phyloP scores from a whole-genome alignment of 2,329 filamentous ascomycete genomes.

The Gaeumannomyces sp. region DNA sequence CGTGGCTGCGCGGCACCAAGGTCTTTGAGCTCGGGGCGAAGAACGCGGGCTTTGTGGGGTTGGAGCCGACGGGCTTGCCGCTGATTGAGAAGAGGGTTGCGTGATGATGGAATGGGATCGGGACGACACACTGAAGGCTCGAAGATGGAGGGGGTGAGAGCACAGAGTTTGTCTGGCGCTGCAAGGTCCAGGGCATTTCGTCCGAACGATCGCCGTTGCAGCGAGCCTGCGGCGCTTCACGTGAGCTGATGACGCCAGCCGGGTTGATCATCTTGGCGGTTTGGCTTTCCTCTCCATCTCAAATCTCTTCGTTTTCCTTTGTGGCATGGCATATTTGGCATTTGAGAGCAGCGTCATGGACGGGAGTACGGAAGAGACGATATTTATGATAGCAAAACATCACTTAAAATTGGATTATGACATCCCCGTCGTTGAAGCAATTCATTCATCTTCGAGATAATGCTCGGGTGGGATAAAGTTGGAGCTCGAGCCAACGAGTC shows the following conservation, averaged over 20 bases:
- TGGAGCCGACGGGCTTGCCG: slow-evolving; percentile 41
- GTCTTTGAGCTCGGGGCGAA: slow-evolving; percentile 63
- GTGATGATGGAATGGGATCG: slow-evolving; percentile 19
- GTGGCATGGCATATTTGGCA: neutral
- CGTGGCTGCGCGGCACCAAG: slow-evolving; percentile 71
- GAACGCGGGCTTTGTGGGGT: slow-evolving; percentile 44
- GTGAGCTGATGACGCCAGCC: neutral
- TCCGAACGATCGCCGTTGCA: too few species aligned
- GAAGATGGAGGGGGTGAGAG: too few species aligned
- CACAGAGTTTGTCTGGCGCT: too few species aligned
- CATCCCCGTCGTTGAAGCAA: too few species aligned
- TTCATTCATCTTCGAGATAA: neutral
- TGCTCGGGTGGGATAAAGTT: too few species aligned
- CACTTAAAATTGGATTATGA: too few species aligned
- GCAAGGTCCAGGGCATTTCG: too few species aligned
- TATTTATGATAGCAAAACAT: too few species aligned
- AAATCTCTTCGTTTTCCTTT: too few species aligned
- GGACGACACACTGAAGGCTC: too few species aligned
- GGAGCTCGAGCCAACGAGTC: too few species aligned
- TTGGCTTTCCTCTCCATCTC: neutral
- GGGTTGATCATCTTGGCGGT: neutral
- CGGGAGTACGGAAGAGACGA: neutral
- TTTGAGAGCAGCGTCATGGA: neutral
- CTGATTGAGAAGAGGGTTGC: slow-evolving; percentile 54
- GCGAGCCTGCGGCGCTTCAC: neutral